Percentiles rank a stretch among this genome's conserved stretches.
These are phyloP conservation scores for Exobasidium cylindrosporum DNA, from an alignment of 1,284 basidiomycete species.

Conservation along the genomic window DNA sequence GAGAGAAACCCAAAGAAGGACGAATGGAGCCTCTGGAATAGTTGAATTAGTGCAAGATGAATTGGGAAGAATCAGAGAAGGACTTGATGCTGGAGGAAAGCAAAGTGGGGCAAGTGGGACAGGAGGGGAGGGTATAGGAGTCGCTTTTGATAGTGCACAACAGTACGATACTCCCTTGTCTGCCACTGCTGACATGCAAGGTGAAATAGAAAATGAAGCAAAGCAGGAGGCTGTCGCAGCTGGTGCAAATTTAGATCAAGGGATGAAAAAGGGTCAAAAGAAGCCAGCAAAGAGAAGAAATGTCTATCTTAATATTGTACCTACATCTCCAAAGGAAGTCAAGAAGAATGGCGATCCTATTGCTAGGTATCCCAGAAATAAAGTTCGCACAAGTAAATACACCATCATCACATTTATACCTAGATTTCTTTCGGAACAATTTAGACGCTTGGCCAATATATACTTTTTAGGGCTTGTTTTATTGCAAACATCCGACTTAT, in stretches of 20 bases:
- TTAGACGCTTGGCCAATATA: slow-evolving; percentile 75
- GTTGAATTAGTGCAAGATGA: slow-evolving; percentile 27
- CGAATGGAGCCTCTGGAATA: slow-evolving; percentile 19
- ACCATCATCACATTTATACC: slow-evolving; percentile 86
- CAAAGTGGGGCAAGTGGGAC: slow-evolving; percentile 16
- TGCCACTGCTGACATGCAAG: slow-evolving; percentile 22
- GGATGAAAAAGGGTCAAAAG: slow-evolving; percentile 18
- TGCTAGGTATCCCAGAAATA: slow-evolving; percentile 79
- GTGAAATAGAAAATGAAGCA: slow-evolving; percentile 14
- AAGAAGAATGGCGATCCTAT: slow-evolving; percentile 73
- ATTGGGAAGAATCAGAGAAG: slow-evolving; percentile 16
- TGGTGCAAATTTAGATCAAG: slow-evolving; percentile 6
- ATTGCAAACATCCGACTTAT: slow-evolving; percentile 66
- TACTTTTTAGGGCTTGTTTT: slow-evolving; percentile 84
- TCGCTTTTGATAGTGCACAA: slow-evolving; percentile 41
- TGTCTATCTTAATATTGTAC: slow-evolving; percentile 47
- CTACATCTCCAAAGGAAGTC: slow-evolving; percentile 65
- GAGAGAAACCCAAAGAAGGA: slow-evolving; percentile 15
- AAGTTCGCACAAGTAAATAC: slow-evolving; percentile 91
- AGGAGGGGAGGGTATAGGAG: slow-evolving; percentile 25
- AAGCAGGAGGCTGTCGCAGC: slow-evolving; percentile 17
- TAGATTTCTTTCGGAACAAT: slow-evolving; percentile 51
- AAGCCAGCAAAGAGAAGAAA: slow-evolving; percentile 44
- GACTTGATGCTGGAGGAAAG: not conserved
- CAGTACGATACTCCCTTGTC: slow-evolving; percentile 27